phyloP scores from a whole-genome alignment of 1,284 basidiomycete species.

The Coniophora puteana region DNA sequence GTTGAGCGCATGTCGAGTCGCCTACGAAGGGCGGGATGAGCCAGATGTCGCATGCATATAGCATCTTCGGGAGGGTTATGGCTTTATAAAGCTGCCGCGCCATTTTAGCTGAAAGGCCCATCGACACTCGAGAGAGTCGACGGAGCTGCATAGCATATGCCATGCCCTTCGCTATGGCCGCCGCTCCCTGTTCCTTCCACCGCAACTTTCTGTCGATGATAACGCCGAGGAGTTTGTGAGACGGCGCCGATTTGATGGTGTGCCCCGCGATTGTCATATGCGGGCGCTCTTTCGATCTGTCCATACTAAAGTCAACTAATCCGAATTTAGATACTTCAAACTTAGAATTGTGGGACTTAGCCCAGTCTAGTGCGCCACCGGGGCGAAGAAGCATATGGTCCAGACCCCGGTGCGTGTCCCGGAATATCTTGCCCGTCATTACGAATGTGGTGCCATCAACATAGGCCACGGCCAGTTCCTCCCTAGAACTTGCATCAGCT shows the following conservation, averaged over 20 bases:
- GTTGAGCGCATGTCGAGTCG: background rate
- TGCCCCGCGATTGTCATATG: background rate
- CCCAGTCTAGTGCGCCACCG: background rate
- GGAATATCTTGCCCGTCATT: background rate
- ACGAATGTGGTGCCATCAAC: background rate
- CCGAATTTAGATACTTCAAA: background rate
- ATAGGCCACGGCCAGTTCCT: background rate
- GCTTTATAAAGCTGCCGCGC: conserved; percentile 8
- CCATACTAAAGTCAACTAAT: background rate
- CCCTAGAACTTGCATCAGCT: conserved; percentile 2
- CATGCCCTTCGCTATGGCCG: conserved; percentile 10
- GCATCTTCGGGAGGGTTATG: conserved; percentile 10
- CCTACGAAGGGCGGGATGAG: background rate
- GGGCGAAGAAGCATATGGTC: background rate
- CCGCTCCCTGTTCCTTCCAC: conserved; percentile 6
- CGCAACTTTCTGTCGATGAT: conserved; percentile 11
- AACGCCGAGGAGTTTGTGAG: conserved; percentile 14
- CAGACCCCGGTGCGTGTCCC: background rate
- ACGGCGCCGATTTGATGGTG: conserved; percentile 1
- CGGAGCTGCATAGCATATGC: conserved; percentile 5
- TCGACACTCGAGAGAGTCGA: conserved; percentile 1
- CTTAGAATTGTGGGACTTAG: background rate
- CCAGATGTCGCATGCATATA: conserved; percentile 13
- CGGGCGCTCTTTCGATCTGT: too few species aligned
- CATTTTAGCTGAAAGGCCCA: background rate